A percentile compares a stretch with the other conserved stretches of the same genome.
Conservation (phyloP, 495 filamentous ascomycete species). For the Hypoxylon lenormandii region DNA sequence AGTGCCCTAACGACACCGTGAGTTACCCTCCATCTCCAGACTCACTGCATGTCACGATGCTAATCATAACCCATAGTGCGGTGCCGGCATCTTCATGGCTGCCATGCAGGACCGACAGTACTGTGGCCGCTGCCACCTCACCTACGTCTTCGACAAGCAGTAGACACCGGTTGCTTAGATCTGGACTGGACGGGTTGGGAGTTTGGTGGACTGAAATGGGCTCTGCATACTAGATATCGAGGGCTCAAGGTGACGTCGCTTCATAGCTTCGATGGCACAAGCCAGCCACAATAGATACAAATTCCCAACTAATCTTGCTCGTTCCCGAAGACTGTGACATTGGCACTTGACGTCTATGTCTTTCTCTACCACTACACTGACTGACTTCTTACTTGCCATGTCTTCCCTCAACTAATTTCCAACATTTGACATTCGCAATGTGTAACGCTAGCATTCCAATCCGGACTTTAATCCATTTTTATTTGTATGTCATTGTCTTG, state of each 20-base stretch:
- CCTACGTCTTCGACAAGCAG: slow-evolving; percentile 97
- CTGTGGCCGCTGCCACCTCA: slow-evolving; percentile 98
- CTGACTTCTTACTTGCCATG: no score
- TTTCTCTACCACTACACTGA: not conserved
- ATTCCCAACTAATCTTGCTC: slow-evolving; percentile 26
- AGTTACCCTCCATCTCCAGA: slow-evolving; percentile 53
- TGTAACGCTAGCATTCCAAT: no score
- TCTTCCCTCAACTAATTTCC: no score
- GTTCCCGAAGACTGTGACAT: no score
- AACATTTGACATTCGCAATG: no score
- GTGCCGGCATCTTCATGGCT: slow-evolving; percentile 99
- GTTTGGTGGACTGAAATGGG: slow-evolving; percentile 45
- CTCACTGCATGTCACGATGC: slow-evolving; percentile 8
- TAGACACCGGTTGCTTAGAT: slow-evolving; percentile 48
- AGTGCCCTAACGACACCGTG: slow-evolving; percentile 93
- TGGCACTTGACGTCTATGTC: no score
- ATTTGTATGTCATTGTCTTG: no score
- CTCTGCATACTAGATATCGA: not conserved
- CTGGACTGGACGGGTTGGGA: slow-evolving; percentile 26
- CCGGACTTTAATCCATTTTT: no score
- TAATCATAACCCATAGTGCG: slow-evolving; percentile 72
- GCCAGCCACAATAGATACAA: slow-evolving; percentile 32
- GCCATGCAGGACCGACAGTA: slow-evolving; percentile 99
- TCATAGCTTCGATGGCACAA: slow-evolving; percentile 34
- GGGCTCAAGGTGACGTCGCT: slow-evolving; percentile 41